These are phyloP conservation scores for Berkeleyomyces rouxiae DNA, from an alignment of 2,329 filamentous ascomycete species.

Conservation along the genomic window DNA sequence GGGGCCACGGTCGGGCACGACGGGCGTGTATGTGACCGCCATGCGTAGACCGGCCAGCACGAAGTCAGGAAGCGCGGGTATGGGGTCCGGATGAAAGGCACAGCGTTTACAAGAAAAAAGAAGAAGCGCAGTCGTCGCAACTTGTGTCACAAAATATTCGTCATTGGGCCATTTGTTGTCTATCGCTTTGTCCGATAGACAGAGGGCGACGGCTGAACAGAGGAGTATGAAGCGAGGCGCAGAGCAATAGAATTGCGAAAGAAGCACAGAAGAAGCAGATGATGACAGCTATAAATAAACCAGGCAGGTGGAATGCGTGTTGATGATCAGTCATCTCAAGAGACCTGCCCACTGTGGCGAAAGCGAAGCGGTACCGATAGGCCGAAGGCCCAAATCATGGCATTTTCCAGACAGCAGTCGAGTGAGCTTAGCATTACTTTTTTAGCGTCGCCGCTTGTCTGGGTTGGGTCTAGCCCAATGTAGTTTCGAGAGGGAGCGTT, in stretches of 20 bases:
- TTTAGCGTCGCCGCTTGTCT: not conserved
- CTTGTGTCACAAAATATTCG: not conserved
- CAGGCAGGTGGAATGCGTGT: not conserved
- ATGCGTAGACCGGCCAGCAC: not conserved
- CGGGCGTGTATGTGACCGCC: slow-evolving; percentile 2
- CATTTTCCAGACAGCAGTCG: not conserved
- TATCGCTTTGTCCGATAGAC: not conserved
- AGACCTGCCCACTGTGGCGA: not conserved
- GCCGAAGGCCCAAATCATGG: not conserved
- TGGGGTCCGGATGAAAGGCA: not conserved
- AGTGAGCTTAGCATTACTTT: not conserved
- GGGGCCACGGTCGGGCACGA: slow-evolving; percentile 34
- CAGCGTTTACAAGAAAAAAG: not conserved
- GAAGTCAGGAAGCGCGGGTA: not conserved
- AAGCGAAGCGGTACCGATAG: not conserved
- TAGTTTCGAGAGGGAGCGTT: not conserved
- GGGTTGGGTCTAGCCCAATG: not conserved
- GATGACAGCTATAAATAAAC: not conserved
- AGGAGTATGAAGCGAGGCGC: not conserved
- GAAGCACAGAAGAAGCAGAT: not conserved
- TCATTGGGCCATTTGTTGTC: not conserved
- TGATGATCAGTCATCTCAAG: not conserved
- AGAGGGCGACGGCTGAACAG: not conserved
- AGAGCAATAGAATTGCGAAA: not conserved
- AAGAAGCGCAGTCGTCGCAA: not conserved